Conservation (phyloP, 2,329 filamentous ascomycete species). For the Teratosphaeria viscida region DNA sequence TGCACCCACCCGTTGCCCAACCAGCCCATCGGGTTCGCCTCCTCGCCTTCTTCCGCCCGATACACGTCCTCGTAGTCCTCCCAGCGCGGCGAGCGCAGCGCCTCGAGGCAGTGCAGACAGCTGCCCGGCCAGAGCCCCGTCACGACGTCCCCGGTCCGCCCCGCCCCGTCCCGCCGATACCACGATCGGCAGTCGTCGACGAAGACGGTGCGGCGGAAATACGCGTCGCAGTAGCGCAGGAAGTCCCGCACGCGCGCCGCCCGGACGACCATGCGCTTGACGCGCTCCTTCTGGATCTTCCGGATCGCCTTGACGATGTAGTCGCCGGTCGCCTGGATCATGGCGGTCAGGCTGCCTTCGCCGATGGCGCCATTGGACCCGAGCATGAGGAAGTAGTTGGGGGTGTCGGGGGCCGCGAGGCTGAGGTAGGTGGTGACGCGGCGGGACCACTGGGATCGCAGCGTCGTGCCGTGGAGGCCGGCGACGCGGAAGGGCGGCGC, state of each 20-base stretch:
- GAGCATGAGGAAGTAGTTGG: constrained; percentile 34
- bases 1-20: constrained; percentile 59
- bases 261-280: constrained; percentile 35
- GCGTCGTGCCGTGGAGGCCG: constrained; percentile 19
- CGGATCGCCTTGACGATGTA: constrained; percentile 31
- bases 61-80: constrained; percentile 50
- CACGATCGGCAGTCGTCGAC: constrained; percentile 57
- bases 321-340: constrained; percentile 29
- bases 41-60: constrained; percentile 19
- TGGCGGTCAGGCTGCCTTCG: constrained; percentile 30
- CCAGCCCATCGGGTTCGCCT: constrained; percentile 47
- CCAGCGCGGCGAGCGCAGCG: constrained; percentile 47
- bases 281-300: constrained; percentile 34
- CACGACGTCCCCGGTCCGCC: constrained; percentile 48
- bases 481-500: constrained; percentile 30
- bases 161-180: constrained; percentile 50
- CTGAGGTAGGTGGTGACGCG: constrained; percentile 19
- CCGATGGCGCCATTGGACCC: constrained; percentile 33
- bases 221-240: constrained; percentile 35
- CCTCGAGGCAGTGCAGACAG: constrained; percentile 49
- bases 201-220: constrained; percentile 41
- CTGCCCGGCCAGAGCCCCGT: constrained; percentile 62
- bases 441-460: constrained; percentile 27
- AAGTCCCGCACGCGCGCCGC: constrained; percentile 41
- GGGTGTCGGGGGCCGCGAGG: constrained; percentile 17